Evolutionary conservation across 176 grass and related monocot genomes (phyloP), one percentile per base, ranked within the genome.

Genomic region (Coix lacrymajobi): DNA sequence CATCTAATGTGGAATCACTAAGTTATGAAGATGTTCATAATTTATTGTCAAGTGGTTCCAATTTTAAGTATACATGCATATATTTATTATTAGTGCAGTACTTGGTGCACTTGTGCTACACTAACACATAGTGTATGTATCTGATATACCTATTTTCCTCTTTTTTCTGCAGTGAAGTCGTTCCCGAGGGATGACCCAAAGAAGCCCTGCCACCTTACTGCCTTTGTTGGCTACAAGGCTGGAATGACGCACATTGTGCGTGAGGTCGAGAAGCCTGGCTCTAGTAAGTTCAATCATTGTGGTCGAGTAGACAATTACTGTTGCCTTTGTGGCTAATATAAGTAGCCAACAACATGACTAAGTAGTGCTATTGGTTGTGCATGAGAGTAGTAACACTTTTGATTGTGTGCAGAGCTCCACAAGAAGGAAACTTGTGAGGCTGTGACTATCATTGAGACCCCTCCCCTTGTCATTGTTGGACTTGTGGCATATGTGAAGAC

Each of bases 371-470:
- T 7, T 26, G 40, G 3, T 71, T 25, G 13, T 17, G 26, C 40
- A 4, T 34, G 62, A 66, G 17, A 34, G 8, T 58, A 58, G 15
- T 77, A n/a, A 2, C 15, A 4, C 24, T 1, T 3, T 75, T 40
- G 41, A 45, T 65, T 22, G 64, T 76, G n/a, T 58, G 41, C 76
- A 98, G 93, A 98, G 73, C 90, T 98, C 34, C 96, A 98, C 85
- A 98, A 98, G 85, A 95, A 98, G 89, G 96, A 98, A 83, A 98
- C 96, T 2, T 98, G 96, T 20, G 96, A 98, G 76, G 96, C 96
- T 69, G 96, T 98, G 26, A 95, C 93, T 4, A 93, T 98, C 32
- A 83, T 98, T 30, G 96, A 98, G 81, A 92, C 87, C 56, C 96
- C 96, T 11, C 92, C 96, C 0, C 77, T 95, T 86, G 87, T 98